Conservation (phyloP, 2,329 filamentous ascomycete genomes). For the Aspergillus sergii region DNA sequence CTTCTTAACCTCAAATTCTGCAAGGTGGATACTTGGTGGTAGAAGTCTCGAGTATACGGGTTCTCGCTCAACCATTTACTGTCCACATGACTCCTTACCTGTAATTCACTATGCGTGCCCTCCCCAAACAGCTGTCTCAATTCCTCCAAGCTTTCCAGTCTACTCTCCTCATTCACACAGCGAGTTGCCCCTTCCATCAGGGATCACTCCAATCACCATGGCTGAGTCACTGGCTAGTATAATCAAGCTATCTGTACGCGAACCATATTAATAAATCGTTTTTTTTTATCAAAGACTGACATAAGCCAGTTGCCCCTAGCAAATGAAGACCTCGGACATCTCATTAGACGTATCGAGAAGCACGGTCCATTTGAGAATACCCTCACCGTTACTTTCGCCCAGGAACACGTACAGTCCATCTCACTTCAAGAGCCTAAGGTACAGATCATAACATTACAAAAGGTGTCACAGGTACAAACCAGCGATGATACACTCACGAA, state of each 20-base stretch:
- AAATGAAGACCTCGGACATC: background rate
- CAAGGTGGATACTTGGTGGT: too few relatives aligned
- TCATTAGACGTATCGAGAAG: background rate
- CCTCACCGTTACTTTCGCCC: background rate
- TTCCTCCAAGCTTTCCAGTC: too few relatives aligned
- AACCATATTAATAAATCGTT: background rate
- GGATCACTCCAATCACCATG: background rate
- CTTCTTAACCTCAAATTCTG: accelerated
- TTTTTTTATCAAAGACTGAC: background rate
- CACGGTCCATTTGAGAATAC: background rate
- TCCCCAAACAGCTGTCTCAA: too few relatives aligned
- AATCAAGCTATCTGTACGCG: background rate
- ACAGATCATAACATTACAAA: background rate
- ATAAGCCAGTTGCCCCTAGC: background rate
- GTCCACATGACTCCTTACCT: too few relatives aligned
- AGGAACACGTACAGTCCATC: background rate
- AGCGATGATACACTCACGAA: too few relatives aligned
- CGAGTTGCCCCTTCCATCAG: too few relatives aligned
- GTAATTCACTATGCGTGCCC: too few relatives aligned
- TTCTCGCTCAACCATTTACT: too few relatives aligned
- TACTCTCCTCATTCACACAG: too few relatives aligned
- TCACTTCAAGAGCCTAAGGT: background rate
- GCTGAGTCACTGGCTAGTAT: background rate
- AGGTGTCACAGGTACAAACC: too few relatives aligned
- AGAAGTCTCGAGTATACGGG: too few relatives aligned